These are phyloP conservation scores for Podosphaera aphanis DNA, from an alignment of 2,329 filamentous ascomycete genomes.

Conservation along the genomic window DNA sequence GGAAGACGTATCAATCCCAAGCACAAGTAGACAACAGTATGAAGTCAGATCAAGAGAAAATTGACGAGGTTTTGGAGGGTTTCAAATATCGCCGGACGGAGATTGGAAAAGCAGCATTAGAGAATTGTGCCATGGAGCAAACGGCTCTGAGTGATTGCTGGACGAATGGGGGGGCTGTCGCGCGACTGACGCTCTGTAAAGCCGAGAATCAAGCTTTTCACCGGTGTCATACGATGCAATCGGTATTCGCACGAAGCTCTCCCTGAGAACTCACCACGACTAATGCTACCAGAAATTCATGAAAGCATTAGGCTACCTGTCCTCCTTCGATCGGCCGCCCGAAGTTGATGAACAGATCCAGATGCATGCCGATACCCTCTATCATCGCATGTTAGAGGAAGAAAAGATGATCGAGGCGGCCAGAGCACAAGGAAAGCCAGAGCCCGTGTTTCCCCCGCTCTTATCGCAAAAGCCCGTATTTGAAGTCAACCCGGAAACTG, in stretches of 20 bases:
- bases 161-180: constrained; percentile 40
- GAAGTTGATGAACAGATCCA: constrained; percentile 71
- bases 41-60: constrained; percentile 57
- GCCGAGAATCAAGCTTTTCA: constrained; percentile 57
- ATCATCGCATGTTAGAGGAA: constrained; percentile 65
- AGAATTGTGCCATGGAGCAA: constrained; percentile 83
- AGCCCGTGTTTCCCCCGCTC: constrained; percentile 35
- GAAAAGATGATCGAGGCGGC: constrained; percentile 53
- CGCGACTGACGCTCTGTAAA: constrained; percentile 58
- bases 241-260: constrained; percentile 24
- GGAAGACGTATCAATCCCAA: constrained; percentile 72
- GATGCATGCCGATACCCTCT: constrained; percentile 83
- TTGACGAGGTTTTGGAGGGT: constrained; percentile 55
- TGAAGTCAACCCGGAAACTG: not conserved
- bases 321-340: constrained; percentile 36
- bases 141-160: constrained; percentile 67
- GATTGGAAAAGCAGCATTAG: constrained; percentile 61
- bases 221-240: constrained; percentile 73
- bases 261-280: not conserved
- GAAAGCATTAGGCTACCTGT: constrained; percentile 71
- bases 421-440: constrained; percentile 32
- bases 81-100: constrained; percentile 62
- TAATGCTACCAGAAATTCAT: constrained; percentile 45
- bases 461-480: constrained; percentile 16
- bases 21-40: constrained; percentile 41